Conservation (phyloP, 805 yeast species). For the Candida sakaeoensis region DNA sequence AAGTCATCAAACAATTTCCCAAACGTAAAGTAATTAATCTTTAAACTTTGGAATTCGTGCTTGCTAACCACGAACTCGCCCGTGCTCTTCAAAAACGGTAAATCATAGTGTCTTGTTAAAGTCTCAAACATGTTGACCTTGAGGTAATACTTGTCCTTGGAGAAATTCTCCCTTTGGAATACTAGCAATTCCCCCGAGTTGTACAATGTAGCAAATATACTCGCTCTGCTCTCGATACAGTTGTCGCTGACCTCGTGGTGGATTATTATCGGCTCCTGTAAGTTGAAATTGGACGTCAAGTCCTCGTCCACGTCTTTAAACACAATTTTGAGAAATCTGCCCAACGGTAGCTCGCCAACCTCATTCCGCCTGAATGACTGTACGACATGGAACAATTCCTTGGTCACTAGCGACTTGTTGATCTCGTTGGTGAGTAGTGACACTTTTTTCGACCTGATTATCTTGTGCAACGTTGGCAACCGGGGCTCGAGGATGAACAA, state of each 20-base stretch:
- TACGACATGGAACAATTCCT: conserved; percentile 22
- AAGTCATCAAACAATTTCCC: not conserved
- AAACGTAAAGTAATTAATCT: conserved; percentile 27
- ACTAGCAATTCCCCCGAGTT: conserved; percentile 37
- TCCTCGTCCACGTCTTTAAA: conserved; percentile 24
- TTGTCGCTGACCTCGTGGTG: conserved; percentile 33
- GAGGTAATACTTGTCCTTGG: conserved; percentile 21
- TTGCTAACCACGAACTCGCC: conserved; percentile 19
- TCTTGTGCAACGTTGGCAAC: conserved; percentile 29
- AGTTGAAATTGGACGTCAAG: conserved; percentile 23
- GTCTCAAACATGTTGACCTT: conserved; percentile 24
- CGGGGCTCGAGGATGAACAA: conserved; percentile 36
- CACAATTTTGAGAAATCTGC: conserved; percentile 23
- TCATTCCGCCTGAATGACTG: conserved; percentile 26
- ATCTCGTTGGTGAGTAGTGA: not conserved
- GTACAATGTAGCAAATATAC: conserved; percentile 30
- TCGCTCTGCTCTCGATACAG: conserved; percentile 20
- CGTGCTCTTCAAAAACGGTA: conserved; percentile 15
- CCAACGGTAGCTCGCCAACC: conserved; percentile 24
- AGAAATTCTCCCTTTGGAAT: conserved; percentile 23
- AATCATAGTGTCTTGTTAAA: conserved; percentile 19
- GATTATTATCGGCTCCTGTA: conserved; percentile 30
- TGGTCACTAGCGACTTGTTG: conserved; percentile 17
- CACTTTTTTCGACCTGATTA: conserved; percentile 14
- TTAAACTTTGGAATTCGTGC: conserved; percentile 19